Evolutionary conservation across 768 basidiomycete genomes (phyloP), one percentile per base, ranked within the genome.

Genomic region (Mycena rosella): DNA sequence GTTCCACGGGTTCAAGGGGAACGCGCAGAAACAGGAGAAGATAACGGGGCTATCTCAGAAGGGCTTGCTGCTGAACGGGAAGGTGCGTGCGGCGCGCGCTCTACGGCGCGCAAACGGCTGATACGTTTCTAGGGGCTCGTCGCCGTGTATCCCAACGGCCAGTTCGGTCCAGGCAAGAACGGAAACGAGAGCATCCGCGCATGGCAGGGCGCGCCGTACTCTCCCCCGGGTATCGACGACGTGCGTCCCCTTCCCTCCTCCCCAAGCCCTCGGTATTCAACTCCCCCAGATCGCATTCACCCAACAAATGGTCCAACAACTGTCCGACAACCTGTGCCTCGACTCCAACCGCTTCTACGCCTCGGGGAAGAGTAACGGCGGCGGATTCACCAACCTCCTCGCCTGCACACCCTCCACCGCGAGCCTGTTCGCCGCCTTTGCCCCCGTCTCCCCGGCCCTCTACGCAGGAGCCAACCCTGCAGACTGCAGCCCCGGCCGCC

Each of bases 271-370:
- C n/a, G n/a, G n/a, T n/a, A n/a, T n/a, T n/a, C n/a, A n/a, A n/a
- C n/a, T n/a, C n/a, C n/a, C 11, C 7, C 38, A 68, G 70, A 64
- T 68, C 48, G 64, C 63, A 2, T 65, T 72, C 60, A 72, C 70
- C 14, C 62, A 65, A 32, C 52, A 58, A 26, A 60, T 68, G 52
- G 57, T 69, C 38, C 54, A 49, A 17, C 52, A 45, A 8, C 70
- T 72, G 30, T 63, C 64, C 2, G 59, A 58, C 36, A 65, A 72
- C 55, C 67, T 72, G 32, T 69, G 69, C 53, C 54, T 71, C 20
- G 69, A 71, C 61, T 56, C 65, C 15, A 67, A 71, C 52, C 69
- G 69, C 1, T 59, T 71, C 51, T 71, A 63, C 58, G 69, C 69
- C 32, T 58, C 66, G 27, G 69, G 69, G 3, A 71, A 71, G 56